These are phyloP conservation scores for Mycosphaerella sp. DNA, from an alignment of 2,329 filamentous ascomycete genomes.

Conservation along the genomic window DNA sequence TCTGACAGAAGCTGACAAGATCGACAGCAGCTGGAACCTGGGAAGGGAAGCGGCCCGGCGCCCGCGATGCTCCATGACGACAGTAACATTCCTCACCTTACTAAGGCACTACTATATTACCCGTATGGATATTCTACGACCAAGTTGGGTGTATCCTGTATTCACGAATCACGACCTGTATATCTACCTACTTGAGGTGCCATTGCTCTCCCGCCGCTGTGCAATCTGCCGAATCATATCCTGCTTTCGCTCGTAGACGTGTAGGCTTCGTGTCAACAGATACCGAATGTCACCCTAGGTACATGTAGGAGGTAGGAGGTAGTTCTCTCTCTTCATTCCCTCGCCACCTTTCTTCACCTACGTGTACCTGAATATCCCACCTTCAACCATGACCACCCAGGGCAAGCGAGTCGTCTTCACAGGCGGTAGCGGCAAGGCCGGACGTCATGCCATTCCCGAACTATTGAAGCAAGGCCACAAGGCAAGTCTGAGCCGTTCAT, in stretches of 20 bases:
- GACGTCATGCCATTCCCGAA: constrained; percentile 49
- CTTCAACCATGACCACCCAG: neutral
- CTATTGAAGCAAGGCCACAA: constrained; percentile 47
- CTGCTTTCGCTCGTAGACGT: neutral
- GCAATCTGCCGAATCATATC: constrained; percentile 4
- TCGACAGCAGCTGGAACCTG: too few relatives aligned
- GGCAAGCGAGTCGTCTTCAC: constrained; percentile 47
- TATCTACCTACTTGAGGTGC: neutral
- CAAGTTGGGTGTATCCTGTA: neutral
- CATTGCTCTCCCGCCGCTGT: neutral
- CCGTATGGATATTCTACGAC: too few relatives aligned
- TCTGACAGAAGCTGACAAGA: too few relatives aligned
- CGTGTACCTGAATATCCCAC: neutral
- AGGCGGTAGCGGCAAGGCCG: constrained; percentile 51
- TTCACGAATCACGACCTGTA: neutral
- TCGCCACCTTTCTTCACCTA: neutral
- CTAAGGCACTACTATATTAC: too few relatives aligned
- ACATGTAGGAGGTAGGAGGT: too few relatives aligned
- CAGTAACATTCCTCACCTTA: too few relatives aligned
- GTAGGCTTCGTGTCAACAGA: neutral
- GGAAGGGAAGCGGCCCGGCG: too few relatives aligned
- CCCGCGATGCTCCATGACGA: too few relatives aligned
- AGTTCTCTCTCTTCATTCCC: neutral
- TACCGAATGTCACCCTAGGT: neutral
- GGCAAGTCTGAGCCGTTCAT: constrained; percentile 15